Base-by-base conservation (phyloP, 2,329 filamentous ascomycete genomes). In the Sclerotiophoma versabilis region DNA sequence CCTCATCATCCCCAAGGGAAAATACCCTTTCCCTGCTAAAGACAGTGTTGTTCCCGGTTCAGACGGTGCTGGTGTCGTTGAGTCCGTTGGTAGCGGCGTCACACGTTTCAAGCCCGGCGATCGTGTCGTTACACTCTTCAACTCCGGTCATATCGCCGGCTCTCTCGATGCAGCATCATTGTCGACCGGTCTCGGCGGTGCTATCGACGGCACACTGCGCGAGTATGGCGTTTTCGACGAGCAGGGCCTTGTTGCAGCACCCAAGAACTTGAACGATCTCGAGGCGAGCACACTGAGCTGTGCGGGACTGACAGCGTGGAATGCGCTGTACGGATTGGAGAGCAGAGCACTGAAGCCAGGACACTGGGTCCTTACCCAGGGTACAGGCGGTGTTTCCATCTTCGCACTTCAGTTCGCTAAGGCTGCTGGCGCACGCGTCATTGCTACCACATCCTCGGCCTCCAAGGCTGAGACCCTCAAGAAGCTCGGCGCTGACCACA, bases 361-460 rank as follows among this genome's bases (percentile, higher is more conserved):
- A 5, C 68, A 76, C 14, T 77, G 70, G 46, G 86, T 91, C 3
- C 79, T 91, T 27, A 86, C 86, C 1, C 86, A 90, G 72, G 88
- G 87, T n/a, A 90, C 87, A 0, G 87, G 88, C 17, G 87, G 87
- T 53, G 87, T 90, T 7, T 84, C 81, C 58, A 80, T 89, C 55
- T 88, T 88, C 54, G 87, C 82, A 3, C 71, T 89, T n/a, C 87
- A 77, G 57, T 81, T 82, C 54, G 80, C 79, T 25, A 79, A 80
- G 52, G 81, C 83, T 0, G 79, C 79, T 0, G 84, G 83, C 23
- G 84, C 83, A 0, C 78, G 69, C 6, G 83, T 87, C 44, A 84
- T 87, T 49, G 81, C 84, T 0, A 86, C 84, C 0, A 86, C 83
- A 0, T 83, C 80, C 1, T 81, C 79, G 0, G 64, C 71, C 0